Evolutionary conservation across 495 filamentous ascomycete species (phyloP).

Genomic region (Penicillium cataractarum): DNA sequence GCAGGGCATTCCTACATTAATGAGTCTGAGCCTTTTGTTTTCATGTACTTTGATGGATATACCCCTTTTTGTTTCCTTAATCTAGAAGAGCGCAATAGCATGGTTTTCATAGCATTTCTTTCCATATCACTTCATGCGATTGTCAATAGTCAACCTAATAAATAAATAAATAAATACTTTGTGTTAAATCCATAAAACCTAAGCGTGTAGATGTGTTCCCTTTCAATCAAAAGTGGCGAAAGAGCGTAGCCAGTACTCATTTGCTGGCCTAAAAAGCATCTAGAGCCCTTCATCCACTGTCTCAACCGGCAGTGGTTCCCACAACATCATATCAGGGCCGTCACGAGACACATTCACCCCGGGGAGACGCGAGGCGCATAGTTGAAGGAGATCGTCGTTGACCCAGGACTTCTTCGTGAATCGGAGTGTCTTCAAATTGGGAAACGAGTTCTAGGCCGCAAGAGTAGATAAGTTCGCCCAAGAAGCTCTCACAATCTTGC

Average conservation of each 20-base stretch:
- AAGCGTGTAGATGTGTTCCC: not conserved
- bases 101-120: too few species aligned
- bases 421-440: not conserved
- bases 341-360: not conserved
- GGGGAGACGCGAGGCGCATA: not conserved
- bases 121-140: too few species aligned
- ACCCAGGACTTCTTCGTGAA: not conserved
- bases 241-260: not conserved
- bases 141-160: too few species aligned
- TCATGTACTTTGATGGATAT: constrained; percentile 7
- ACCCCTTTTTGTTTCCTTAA: constrained; percentile 6
- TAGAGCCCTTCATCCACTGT: too few species aligned
- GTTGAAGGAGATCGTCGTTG: not conserved
- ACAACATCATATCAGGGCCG: not conserved
- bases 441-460: not conserved
- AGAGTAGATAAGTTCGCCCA: too few species aligned
- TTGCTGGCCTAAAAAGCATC: too few species aligned
- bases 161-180: not conserved
- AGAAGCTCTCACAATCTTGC: too few species aligned
- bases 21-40: not conserved
- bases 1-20: constrained; percentile 7
- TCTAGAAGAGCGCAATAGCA: not conserved
- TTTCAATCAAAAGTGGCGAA: not conserved
- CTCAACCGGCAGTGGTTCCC: not conserved
- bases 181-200: not conserved